Evolutionary conservation across 805 yeast genomes (phyloP), one percentile per base, ranked within the genome.

Genomic region (Yamadazyma sp.): DNA sequence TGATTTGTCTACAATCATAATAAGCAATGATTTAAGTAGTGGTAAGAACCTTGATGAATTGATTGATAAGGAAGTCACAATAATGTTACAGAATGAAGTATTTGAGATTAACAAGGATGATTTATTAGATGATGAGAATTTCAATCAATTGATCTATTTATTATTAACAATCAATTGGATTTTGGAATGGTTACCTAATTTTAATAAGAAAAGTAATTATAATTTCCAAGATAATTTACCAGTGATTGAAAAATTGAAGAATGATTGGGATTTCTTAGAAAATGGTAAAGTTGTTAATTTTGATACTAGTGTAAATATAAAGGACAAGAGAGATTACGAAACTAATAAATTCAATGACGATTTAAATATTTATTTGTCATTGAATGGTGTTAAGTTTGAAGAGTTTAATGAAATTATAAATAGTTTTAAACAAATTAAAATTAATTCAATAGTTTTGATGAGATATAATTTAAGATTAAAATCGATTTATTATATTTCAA

Each of bases 391-490:
- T 7, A 59, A 56, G 16, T 45, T 62, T 4, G 38, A 36, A 4
- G 53, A 56, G 28, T 76, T 75, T 39, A 65, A 69, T 39, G 48
- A 44, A 4, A 47, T 68, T 4, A 51, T 73, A 5, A 34, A 40
- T 3, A 47, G 45, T 1, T 58, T 76, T 30, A 58, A 61, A 29
- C 36, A 39, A 2, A 58, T 76, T 26, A 55, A 63, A 24, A 58
- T 56, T 29, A 56, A 57, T 10, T 56, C 73, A 6, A 56, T 70
- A 38, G 47, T 78, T 21, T 65, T 78, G 3, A 59, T 82, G 24
- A 60, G 87, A 25, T 75, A 74, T 39, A 85, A 80, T 45, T 53
- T 80, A 31, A 62, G 82, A 42, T 64, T 70, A 38, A 69, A 77
- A 39, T 65, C 73, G 3, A 65, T 78, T 13, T 75, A 73, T 53